Percentiles rank a stretch among this genome's conserved stretches.
phyloP scores from a whole-genome alignment of 2,329 filamentous ascomycete genomes.

The Stagonosporopsis vannaccii region DNA sequence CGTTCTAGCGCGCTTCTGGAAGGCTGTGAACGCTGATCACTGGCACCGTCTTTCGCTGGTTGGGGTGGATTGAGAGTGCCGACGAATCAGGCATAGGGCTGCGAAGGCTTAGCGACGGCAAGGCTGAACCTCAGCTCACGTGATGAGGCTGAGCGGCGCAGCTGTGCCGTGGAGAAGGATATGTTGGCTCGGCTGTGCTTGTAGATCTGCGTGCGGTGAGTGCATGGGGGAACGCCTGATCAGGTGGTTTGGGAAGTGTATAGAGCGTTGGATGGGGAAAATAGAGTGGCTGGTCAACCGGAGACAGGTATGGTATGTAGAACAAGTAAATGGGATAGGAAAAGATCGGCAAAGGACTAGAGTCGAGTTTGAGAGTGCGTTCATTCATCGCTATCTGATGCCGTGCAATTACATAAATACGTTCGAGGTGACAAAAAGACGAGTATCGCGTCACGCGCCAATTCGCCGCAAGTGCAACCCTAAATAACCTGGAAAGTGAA shows the following conservation, averaged over 20 bases:
- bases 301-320: not conserved
- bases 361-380: not conserved
- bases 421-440: not conserved
- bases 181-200: not conserved
- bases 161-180: not conserved
- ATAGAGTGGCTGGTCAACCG: not conserved
- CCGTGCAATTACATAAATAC: constrained; percentile 12
- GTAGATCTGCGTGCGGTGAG: not conserved
- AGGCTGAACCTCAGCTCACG: not conserved
- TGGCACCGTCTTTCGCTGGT: too few relatives aligned
- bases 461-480: constrained; percentile 10
- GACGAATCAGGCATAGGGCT: not conserved
- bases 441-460: constrained; percentile 2
- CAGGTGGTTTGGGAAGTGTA: not conserved
- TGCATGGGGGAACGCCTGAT: not conserved
- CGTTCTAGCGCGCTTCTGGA: constrained; percentile 11
- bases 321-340: not conserved
- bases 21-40: constrained; percentile 7
- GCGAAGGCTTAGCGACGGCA: not conserved
- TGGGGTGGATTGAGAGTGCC: not conserved
- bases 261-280: too few relatives aligned
- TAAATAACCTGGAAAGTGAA: constrained; percentile 1
- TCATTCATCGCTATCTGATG: constrained; percentile 9
- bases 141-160: constrained; percentile 12
- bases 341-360: not conserved